Base-by-base conservation (phyloP, 2,329 filamentous ascomycete species). In the Sporothrix globosa region DNA sequence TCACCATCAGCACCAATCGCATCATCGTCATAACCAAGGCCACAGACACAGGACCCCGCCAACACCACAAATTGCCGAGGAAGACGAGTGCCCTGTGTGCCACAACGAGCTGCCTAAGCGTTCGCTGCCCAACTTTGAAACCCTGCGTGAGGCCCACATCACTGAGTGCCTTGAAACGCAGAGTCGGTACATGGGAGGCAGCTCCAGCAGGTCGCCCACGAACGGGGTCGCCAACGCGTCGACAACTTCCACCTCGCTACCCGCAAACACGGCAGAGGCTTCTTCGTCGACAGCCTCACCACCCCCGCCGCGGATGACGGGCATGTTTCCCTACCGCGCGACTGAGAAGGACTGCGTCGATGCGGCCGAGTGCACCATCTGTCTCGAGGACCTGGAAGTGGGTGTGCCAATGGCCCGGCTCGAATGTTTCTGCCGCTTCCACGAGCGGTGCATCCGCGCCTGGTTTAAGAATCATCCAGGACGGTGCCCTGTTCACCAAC, bases 61-160 rank as follows among this genome's bases (percentile, higher is more conserved):
- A n/a, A 67, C 52, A 27, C 70, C 52, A 5, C 67, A 85, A 70
- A 83, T 86, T 75, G 82, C 84, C 6, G 92, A 94, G 77, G 91
- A 93, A 76, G 91, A 94, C 76, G 90, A 92, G 75, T 95, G 92
- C 73, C 91, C 91, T 0, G 86, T 94, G 58, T 95, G 92, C 75
- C 91, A 92, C 76, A 80, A 83, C 50, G 90, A 93, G 79, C 83
- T 93, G 3, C 91, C 91, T 0, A 85, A 87, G 1, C 82, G 83
- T 21, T 78, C 77, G 4, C 81, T 89, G 2, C 78, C 83, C 1
- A 83, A 88, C 72, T 87, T 81, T 70, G 87, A 90, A 75, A 74
- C 78, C 3, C 80, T 86, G 14, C 84, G 88, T 44, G 87, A 88
- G 75, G 78, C 81, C 41, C 88, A 91, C 74, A 88, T 91, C 71